These are phyloP conservation scores for Tetrahymena malaccensis DNA, from an alignment of 73 alveolate species.

Conservation along the genomic window DNA sequence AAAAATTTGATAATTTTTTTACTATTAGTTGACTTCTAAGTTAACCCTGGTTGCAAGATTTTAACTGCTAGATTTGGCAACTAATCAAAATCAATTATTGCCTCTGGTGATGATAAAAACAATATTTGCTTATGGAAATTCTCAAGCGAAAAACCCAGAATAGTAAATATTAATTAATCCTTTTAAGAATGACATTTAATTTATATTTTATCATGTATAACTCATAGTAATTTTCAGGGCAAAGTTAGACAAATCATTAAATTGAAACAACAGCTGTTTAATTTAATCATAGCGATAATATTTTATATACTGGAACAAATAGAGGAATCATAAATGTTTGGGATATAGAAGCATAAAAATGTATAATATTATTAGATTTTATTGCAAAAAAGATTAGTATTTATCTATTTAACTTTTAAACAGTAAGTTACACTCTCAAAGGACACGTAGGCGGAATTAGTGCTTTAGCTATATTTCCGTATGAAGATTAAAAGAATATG, in stretches of 20 bases:
- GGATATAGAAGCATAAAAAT: slow-evolving; percentile 24
- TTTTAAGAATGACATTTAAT: background rate
- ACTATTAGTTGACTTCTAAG: background rate
- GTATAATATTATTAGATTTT: background rate
- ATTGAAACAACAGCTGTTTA: slow-evolving; percentile 4
- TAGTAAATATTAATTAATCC: background rate
- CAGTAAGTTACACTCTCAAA: slow-evolving; percentile 16
- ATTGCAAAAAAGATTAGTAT: background rate
- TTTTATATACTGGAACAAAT: slow-evolving; percentile 27
- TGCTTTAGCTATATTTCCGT: slow-evolving; percentile 5
- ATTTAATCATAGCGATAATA: slow-evolving; percentile 14
- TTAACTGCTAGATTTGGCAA: slow-evolving; percentile 32
- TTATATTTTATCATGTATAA: too few species aligned
- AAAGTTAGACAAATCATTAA: background rate
- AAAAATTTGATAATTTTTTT: background rate
- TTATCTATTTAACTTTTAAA: background rate
- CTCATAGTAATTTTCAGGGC: background rate
- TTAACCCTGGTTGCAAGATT: background rate
- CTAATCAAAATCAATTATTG: background rate
- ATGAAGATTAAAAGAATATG: slow-evolving; percentile 10
- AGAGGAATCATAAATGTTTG: slow-evolving; percentile 28
- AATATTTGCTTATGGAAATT: slow-evolving; percentile 8
- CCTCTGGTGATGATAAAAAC: slow-evolving; percentile 30
- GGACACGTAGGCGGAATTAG: slow-evolving; percentile 16
- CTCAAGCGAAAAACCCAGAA: background rate